phyloP scores from a whole-genome alignment of 2,329 filamentous ascomycete species.

The Thyridium curvatum region DNA sequence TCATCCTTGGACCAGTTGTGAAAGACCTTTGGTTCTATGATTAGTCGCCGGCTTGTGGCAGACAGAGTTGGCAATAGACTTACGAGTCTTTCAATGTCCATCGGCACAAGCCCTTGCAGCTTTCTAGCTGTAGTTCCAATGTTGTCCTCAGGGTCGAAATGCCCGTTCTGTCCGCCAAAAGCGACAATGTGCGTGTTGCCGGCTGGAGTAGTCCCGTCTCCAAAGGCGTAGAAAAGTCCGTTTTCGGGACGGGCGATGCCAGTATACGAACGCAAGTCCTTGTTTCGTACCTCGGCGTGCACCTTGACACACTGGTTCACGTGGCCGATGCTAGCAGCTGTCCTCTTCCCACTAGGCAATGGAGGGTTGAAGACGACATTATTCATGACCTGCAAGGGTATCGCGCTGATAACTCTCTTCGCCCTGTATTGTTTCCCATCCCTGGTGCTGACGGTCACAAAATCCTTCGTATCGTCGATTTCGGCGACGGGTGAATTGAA shows the following conservation, averaged over 20 bases:
- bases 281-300: slow-evolving; percentile 34
- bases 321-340: slow-evolving; percentile 30
- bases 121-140: slow-evolving; percentile 13
- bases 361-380: slow-evolving; percentile 32
- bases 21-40: slow-evolving; percentile 24
- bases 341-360: slow-evolving; percentile 23
- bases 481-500: slow-evolving; percentile 30
- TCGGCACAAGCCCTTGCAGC: no score
- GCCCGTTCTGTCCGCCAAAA: slow-evolving; percentile 35
- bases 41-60: no score
- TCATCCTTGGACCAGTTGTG: slow-evolving; percentile 43
- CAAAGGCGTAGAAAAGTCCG: slow-evolving; percentile 33
- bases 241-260: slow-evolving; percentile 34
- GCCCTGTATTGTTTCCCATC: slow-evolving; percentile 20
- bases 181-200: slow-evolving; percentile 41
- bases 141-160: slow-evolving; percentile 35
- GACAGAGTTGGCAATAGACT: no score
- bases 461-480: slow-evolving; percentile 18
- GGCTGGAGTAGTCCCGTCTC: slow-evolving; percentile 34
- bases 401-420: slow-evolving; percentile 28
- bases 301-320: slow-evolving; percentile 39
- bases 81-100: no score
- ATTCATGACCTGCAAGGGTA: slow-evolving; percentile 37
- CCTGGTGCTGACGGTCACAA: slow-evolving; percentile 25
- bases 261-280: slow-evolving; percentile 33